A percentile compares a stretch with the other conserved stretches of the same genome.
Evolutionary conservation across 2,329 filamentous ascomycete genomes (phyloP).

Genomic region (Calonectria leucothoes): DNA sequence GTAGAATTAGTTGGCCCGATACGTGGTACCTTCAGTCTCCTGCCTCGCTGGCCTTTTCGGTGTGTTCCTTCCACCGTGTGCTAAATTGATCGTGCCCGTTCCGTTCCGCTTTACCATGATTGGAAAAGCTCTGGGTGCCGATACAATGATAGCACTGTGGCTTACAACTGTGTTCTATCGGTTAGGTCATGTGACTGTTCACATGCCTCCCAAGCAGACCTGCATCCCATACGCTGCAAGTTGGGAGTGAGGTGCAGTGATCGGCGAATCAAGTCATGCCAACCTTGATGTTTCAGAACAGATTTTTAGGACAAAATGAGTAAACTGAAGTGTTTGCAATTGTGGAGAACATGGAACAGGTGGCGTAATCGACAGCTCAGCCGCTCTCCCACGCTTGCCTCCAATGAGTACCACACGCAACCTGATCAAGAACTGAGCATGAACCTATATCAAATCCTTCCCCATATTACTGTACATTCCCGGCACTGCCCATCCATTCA

Average conservation of each 20-base stretch:
- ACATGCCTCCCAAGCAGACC: background rate
- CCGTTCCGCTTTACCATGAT: slow-evolving; percentile 40
- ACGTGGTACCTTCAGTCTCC: slow-evolving; percentile 22
- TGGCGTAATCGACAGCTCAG: background rate
- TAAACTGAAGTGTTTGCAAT: background rate
- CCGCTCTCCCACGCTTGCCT: background rate
- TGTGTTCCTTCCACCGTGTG: slow-evolving; percentile 34
- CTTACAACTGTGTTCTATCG: slow-evolving; percentile 34
- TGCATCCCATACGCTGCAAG: background rate
- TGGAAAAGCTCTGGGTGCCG: slow-evolving; percentile 34
- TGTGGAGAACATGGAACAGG: background rate
- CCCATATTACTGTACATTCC: background rate
- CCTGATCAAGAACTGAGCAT: background rate
- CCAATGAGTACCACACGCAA: background rate
- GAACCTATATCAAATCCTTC: background rate
- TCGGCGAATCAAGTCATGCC: too few species aligned
- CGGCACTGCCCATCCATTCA: background rate
- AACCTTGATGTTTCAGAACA: background rate
- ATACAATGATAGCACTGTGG: slow-evolving; percentile 25
- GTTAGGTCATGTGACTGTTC: slow-evolving; percentile 35
- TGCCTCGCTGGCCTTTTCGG: slow-evolving; percentile 47
- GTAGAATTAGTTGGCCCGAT: slow-evolving; percentile 1
- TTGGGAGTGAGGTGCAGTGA: background rate
- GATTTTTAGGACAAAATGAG: background rate
- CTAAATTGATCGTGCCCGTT: slow-evolving; percentile 37